Evolutionary conservation across 495 filamentous ascomycete genomes (phyloP).

Genomic region (Xylaria telfairii): DNA sequence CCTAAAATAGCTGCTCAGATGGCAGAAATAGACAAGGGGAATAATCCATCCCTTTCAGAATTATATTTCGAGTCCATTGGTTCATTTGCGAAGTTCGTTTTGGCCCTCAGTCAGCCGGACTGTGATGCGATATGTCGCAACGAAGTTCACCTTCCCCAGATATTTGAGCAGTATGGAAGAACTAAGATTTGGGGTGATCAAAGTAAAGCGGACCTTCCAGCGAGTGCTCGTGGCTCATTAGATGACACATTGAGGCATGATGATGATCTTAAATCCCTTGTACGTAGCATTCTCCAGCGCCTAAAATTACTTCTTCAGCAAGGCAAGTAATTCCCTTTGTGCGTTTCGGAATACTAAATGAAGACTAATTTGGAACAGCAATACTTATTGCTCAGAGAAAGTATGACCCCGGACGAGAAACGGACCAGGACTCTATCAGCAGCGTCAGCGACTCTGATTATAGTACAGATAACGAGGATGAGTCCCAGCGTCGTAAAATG

Average conservation of each 20-base stretch:
- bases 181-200: conserved; percentile 13
- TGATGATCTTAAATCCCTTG: neutral
- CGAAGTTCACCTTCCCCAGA: neutral
- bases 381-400: neutral
- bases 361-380: neutral
- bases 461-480: conserved; percentile 9
- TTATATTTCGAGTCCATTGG: neutral
- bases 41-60: neutral
- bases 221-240: neutral
- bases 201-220: conserved; percentile 10
- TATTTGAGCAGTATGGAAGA: conserved; percentile 9
- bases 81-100: neutral
- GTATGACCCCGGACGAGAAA: neutral
- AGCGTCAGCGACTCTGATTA: conserved; percentile 3
- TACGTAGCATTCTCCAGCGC: neutral
- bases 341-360: neutral
- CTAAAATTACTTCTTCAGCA: neutral
- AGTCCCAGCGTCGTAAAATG: neutral
- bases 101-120: neutral
- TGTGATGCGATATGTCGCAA: neutral
- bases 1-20: neutral
- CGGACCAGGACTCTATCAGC: conserved; percentile 9
- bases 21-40: neutral
- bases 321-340: neutral
- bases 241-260: conserved; percentile 6